Evolutionary conservation across 441 rosid species (phyloP), one percentile per base, ranked within the genome.

Genomic region (Eutrema salsugineum): DNA sequence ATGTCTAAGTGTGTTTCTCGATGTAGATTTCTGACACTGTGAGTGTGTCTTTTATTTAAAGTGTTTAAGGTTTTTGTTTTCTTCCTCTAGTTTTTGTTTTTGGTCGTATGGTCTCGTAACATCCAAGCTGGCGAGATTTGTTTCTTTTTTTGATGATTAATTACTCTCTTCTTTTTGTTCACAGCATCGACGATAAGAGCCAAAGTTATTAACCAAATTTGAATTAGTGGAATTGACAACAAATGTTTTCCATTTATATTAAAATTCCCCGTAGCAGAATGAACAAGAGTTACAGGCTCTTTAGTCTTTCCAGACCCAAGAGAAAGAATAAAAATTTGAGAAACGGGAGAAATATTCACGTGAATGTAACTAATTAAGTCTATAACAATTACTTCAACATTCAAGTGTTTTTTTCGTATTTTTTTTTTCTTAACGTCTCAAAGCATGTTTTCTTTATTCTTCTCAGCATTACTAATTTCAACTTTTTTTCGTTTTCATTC

Each of bases 1-100:
- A 33, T 72, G 20, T n/a, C 27, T 24, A 36, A 59, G 53, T 50
- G 62, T 62, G 51, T 65, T 57, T 65, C 67, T 73, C 63, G 78
- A 74, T 75, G 78, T 75, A 53, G 74, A 63, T 68, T 54, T 62
- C 63, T 68, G 78, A 68, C 70, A 53, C 8, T 24, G 43, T 24
- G 43, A 53, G 54, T 33, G 73, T 61, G 32, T 19, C 15, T 33
- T 61, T 49, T 49, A 8, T 59, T 3, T 42, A 30, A 16, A 51
- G 43, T 35, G 68, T 51, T 59, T 40, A 39, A 22, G 66, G 38
- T 73, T 66, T 71, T 66, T 74, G 55, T 67, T 57, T 66, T 59
- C 12, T 73, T 73, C 54, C 16, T 64, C 11, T 22, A 10, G 51
- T 56, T 55, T 64, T n/a, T 66, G 11, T 49, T 28, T 39, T 28